phyloP scores from a whole-genome alignment of 2,329 filamentous ascomycete genomes.

The Xylariaceae sp. region DNA sequence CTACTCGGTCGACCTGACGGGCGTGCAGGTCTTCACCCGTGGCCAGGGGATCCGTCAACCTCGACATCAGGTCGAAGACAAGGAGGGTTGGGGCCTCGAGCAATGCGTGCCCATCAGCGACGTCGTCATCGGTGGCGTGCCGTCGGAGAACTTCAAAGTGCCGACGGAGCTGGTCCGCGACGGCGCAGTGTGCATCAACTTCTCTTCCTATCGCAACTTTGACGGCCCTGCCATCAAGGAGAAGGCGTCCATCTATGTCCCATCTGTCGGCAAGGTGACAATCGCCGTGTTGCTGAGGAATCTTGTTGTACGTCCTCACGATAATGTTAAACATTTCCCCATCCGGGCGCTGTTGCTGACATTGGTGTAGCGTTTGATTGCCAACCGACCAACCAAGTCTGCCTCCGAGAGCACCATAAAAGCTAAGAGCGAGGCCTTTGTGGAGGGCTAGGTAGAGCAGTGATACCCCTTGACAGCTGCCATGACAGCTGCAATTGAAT shows the following conservation, averaged over 20 bases:
- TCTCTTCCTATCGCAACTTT: conserved; percentile 94
- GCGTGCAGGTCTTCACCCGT: conserved; percentile 86
- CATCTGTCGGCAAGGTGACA: conserved; percentile 95
- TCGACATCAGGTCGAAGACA: conserved; percentile 80
- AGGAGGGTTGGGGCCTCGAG: conserved; percentile 72
- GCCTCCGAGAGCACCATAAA: conserved; percentile 27
- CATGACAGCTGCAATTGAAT: no score
- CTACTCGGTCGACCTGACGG: conserved; percentile 89
- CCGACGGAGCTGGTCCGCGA: conserved; percentile 76
- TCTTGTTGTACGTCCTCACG: conserved; percentile 60
- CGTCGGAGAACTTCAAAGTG: conserved; percentile 83
- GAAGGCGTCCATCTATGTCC: conserved; percentile 94
- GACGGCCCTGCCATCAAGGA: conserved; percentile 79
- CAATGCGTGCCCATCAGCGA: conserved; percentile 84
- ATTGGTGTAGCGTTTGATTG: conserved; percentile 42
- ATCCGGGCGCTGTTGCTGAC: conserved; percentile 21
- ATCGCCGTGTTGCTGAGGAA: conserved; percentile 89
- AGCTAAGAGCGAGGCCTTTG: conserved; percentile 30
- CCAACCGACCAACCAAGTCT: conserved; percentile 39
- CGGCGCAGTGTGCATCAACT: conserved; percentile 97
- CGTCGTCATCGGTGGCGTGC: conserved; percentile 91
- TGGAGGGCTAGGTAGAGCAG: conserved; percentile 28
- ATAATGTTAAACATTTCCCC: not conserved
- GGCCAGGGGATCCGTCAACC: conserved; percentile 80
- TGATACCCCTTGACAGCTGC: no score